Evolutionary conservation across 805 yeast genomes (phyloP), one percentile per base, ranked within the genome.

Genomic region (Teunomyces lycoperdinae): DNA sequence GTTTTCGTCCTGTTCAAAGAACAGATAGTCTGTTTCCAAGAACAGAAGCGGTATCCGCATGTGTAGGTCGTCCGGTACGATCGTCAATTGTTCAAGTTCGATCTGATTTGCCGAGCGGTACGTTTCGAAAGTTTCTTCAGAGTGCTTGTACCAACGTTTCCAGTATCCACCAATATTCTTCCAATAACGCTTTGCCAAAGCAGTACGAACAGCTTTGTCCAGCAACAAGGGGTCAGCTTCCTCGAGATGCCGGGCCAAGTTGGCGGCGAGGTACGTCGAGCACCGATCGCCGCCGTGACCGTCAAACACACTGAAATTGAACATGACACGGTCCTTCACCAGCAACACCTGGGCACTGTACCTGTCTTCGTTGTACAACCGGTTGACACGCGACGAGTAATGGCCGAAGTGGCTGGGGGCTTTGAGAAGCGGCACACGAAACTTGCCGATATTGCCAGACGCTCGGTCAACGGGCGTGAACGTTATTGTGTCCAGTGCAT

Each of bases 251-350:
- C 62, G 47, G 75, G 82, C 54, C 28, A 94, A 71, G 46, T 81
- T 71, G 3, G 73, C 65, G 16, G 75, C 68, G 9, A 91, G 70
- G 58, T 77, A 86, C 20, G 71, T 75, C 41, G 90, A 76, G 57
- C 96, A 88, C 46, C 84, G 83, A 20, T 74, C 76, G 17, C 96
- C 96, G 6, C 98, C 99, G 67, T 94, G 99, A 8, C 99, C 99
- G 67, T 94, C 99, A 64, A 87, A 90, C 1, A 94, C 77, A 41
- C 81, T 80, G 58, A 88, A 83, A 54, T 80, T 81, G 68, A 92
- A 87, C 14, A 69, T 58, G 9, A 59, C 56, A 20, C 55, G 51
- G 26, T 46, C 52, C 4, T 50, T 57, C 9, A 70, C 32, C 17
- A 72, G 67, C 33, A 89, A 58, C 44, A 88, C 79, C 26, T 80